Conservation (phyloP, 768 basidiomycete species). For the Tulasnella sp. region DNA sequence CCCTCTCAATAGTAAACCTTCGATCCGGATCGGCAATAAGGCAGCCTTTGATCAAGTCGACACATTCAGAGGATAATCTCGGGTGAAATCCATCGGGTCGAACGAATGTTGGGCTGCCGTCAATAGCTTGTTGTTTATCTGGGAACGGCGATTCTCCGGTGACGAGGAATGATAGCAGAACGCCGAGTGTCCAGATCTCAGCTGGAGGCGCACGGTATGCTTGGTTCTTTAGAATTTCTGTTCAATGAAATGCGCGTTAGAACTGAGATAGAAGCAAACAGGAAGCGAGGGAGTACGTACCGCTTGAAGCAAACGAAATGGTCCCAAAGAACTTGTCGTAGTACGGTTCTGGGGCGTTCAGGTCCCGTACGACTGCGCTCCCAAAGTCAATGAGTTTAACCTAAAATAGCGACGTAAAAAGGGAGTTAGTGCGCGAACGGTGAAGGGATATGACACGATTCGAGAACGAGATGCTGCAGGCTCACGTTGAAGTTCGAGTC, state of each 20-base stretch:
- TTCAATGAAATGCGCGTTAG: conserved; percentile 11
- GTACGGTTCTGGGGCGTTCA: conserved; percentile 50
- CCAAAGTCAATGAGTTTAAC: conserved; percentile 97
- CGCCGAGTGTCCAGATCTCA: conserved; percentile 39
- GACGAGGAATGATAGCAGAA: conserved; percentile 36
- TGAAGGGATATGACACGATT: background rate
- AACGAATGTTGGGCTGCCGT: conserved; percentile 25
- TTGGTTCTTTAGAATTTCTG: conserved; percentile 33
- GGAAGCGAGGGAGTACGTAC: background rate
- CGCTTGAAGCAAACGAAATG: conserved; percentile 27
- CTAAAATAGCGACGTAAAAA: conserved; percentile 32
- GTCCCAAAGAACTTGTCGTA: conserved; percentile 57
- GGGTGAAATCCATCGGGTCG: conserved; percentile 15
- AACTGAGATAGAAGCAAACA: background rate
- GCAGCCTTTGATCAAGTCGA: conserved; percentile 28
- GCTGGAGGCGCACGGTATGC: conserved; percentile 34
- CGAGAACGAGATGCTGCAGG: background rate
- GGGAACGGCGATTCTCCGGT: conserved; percentile 36
- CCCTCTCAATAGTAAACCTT: conserved; percentile 27
- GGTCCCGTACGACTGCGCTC: conserved; percentile 70
- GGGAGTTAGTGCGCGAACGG: background rate
- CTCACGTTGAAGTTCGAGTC: conserved; percentile 45
- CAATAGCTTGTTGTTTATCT: conserved; percentile 23
- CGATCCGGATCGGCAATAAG: conserved; percentile 26
- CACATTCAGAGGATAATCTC: conserved; percentile 23